phyloP scores from a whole-genome alignment of 129 eudicot species.

The Sambucus nigra region DNA sequence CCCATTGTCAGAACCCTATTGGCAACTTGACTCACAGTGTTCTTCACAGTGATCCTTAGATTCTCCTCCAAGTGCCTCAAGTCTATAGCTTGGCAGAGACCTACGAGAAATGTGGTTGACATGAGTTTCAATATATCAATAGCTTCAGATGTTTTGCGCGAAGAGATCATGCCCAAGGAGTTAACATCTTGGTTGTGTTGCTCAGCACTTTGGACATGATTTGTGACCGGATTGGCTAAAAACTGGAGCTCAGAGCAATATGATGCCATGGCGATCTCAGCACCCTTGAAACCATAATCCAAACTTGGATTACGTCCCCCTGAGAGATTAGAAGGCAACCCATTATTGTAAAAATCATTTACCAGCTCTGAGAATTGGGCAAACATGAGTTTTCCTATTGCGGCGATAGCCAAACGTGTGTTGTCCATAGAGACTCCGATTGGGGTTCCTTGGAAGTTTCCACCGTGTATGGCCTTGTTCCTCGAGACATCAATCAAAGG shows the following conservation, averaged over 20 bases:
- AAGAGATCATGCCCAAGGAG: constrained; percentile 69
- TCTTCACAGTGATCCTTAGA: constrained; percentile 49
- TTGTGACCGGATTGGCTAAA: constrained; percentile 78
- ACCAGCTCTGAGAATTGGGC: constrained; percentile 82
- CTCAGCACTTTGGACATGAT: constrained; percentile 84
- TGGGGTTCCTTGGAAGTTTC: constrained; percentile 82
- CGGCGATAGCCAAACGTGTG: constrained; percentile 56
- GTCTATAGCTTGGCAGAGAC: constrained; percentile 72
- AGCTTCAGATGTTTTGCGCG: constrained; percentile 70
- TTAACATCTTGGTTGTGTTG: constrained; percentile 91
- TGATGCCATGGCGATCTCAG: constrained; percentile 82
- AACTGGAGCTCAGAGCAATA: constrained; percentile 79
- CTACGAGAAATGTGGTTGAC: constrained; percentile 62
- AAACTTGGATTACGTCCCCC: constrained; percentile 74
- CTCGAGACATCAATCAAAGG: constrained; percentile 79
- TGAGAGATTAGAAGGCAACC: constrained; percentile 66
- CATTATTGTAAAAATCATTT: constrained; percentile 77
- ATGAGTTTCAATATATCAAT: constrained; percentile 73
- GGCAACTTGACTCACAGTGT: constrained; percentile 66
- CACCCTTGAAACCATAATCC: constrained; percentile 84
- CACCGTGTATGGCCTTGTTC: constrained; percentile 82
- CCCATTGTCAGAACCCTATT: constrained; percentile 56
- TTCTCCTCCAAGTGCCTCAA: constrained; percentile 80
- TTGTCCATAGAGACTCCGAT: constrained; percentile 90
- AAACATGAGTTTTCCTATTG: constrained; percentile 72